Evolutionary conservation across 371 early-diverging fungal species (phyloP).

Genomic region (Rhizomucor pusillus): DNA sequence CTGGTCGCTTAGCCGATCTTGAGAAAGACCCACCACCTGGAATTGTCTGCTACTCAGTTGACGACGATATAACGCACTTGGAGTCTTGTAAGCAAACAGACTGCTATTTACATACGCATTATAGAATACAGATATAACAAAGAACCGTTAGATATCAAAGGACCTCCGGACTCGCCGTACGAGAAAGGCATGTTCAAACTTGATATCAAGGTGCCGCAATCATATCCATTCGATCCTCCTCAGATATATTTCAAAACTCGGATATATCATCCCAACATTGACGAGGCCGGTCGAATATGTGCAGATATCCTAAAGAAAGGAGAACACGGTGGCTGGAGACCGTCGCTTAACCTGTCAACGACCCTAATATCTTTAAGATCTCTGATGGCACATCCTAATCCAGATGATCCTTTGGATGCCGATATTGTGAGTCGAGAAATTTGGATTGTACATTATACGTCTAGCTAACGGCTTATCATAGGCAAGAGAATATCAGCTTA

Average conservation of each 20-base stretch:
- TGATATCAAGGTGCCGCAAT: conserved; percentile 36
- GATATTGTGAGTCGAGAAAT: conserved; percentile 38
- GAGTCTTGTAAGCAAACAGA: conserved; percentile 37
- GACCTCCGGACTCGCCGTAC: conserved; percentile 55
- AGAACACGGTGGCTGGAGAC: conserved; percentile 48
- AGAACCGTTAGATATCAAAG: conserved; percentile 37
- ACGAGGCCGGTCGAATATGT: conserved; percentile 53
- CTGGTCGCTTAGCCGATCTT: conserved; percentile 29
- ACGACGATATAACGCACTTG: conserved; percentile 35
- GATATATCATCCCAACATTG: conserved; percentile 57
- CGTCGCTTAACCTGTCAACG: conserved; percentile 43
- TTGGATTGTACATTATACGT: not conserved
- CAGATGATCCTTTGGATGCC: conserved; percentile 56
- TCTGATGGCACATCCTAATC: conserved; percentile 52
- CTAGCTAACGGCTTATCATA: conserved; percentile 7
- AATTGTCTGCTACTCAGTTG: conserved; percentile 46
- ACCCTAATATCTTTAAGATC: conserved; percentile 35
- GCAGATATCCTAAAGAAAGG: conserved; percentile 53
- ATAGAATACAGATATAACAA: too few relatives aligned
- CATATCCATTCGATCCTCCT: conserved; percentile 54
- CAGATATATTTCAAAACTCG: conserved; percentile 48
- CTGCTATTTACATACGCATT: not conserved
- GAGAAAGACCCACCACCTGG: conserved; percentile 52
- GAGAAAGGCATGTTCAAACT: conserved; percentile 48
- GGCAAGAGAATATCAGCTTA: conserved; percentile 45